phyloP scores from a whole-genome alignment of 352 stramenopile genomes.

The Globisporangium parvum region DNA sequence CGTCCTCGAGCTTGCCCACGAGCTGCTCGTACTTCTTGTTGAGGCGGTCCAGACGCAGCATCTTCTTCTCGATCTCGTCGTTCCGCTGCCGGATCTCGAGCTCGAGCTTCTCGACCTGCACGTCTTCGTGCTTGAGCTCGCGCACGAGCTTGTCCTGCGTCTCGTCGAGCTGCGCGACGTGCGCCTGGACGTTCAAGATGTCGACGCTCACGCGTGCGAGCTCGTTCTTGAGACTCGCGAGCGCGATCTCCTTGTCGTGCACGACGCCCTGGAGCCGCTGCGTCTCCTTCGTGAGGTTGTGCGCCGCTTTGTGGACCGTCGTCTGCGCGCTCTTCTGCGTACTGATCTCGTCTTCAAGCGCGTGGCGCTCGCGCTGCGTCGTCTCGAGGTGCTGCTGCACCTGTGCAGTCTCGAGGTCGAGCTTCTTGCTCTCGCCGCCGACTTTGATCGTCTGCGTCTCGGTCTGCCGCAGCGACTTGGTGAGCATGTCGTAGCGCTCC shows the following conservation, averaged over 20 bases:
- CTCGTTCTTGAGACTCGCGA: constrained; percentile 88
- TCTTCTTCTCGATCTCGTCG: constrained; percentile 96
- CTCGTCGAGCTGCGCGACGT: constrained; percentile 85
- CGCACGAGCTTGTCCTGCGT: constrained; percentile 66
- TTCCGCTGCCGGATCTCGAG: constrained; percentile 92
- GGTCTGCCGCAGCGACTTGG: constrained; percentile 85
- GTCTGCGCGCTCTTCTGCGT: constrained; percentile 81
- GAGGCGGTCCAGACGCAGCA: constrained; percentile 87
- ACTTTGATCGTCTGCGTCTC: constrained; percentile 76
- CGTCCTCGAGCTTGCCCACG: constrained; percentile 83
- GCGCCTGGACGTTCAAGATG: constrained; percentile 87
- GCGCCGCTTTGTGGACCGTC: constrained; percentile 88
- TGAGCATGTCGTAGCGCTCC: constrained; percentile 82
- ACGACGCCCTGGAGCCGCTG: constrained; percentile 61
- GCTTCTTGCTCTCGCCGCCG: constrained; percentile 47
- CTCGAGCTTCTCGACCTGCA: constrained; percentile 88
- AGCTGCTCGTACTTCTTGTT: constrained; percentile 95
- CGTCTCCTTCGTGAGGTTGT: constrained; percentile 87
- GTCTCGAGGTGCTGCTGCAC: constrained; percentile 74
- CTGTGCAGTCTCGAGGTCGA: constrained; percentile 62
- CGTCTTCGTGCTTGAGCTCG: constrained; percentile 87
- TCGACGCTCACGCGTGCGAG: constrained; percentile 91
- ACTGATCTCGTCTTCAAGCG: constrained; percentile 82
- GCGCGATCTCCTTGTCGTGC: constrained; percentile 88
- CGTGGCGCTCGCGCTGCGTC: constrained; percentile 85